Conservation (phyloP, 305 asterid genomes). For the Fraxinus angustifolia region DNA sequence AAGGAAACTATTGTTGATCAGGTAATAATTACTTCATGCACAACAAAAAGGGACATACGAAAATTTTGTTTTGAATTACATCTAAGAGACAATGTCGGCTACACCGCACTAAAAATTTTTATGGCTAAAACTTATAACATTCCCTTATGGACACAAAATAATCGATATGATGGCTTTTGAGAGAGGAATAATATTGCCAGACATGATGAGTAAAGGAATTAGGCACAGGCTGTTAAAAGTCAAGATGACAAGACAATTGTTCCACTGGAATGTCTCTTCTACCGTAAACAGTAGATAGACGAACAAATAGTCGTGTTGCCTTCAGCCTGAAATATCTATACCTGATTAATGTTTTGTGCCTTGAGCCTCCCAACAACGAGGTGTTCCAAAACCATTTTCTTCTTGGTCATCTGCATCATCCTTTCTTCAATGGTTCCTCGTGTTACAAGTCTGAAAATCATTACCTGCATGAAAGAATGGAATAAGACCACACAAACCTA, state of each 20-base stretch:
- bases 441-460: conserved; percentile 80
- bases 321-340: conserved; percentile 26
- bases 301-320: not conserved
- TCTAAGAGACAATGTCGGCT: not conserved
- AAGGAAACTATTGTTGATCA: conserved; percentile 18
- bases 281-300: not conserved
- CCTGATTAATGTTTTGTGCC: conserved; percentile 92
- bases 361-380: conserved; percentile 91
- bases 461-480: conserved; percentile 56
- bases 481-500: conserved; percentile 17
- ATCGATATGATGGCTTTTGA: conserved; percentile 14
- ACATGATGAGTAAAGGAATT: not conserved
- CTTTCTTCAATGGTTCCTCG: conserved; percentile 97
- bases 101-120: not conserved
- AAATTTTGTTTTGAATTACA: not conserved
- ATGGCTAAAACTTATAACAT: not conserved
- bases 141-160: not conserved
- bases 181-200: conserved; percentile 2
- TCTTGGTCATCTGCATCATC: conserved; percentile 97
- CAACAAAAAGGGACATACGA: not conserved
- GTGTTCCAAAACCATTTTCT: conserved; percentile 97
- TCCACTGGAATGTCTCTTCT: not conserved
- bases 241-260: not conserved
- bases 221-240: not conserved
- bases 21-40: conserved; percentile 3